These are phyloP conservation scores for Xylaria sp. DNA, from an alignment of 2,329 filamentous ascomycete species.

Conservation along the genomic window DNA sequence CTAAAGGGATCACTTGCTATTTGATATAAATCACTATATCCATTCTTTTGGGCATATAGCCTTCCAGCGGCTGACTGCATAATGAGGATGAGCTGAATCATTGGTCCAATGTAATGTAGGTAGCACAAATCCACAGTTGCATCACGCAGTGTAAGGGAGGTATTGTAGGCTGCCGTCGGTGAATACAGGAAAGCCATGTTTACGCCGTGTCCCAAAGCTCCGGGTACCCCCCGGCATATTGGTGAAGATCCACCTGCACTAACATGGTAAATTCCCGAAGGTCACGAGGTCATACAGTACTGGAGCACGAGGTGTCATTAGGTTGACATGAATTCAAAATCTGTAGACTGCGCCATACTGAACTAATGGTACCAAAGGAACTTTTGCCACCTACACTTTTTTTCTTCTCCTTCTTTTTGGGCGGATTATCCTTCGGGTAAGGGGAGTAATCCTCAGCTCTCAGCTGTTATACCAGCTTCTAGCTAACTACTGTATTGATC, in stretches of 20 bases:
- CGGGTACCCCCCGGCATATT: constrained; percentile 17
- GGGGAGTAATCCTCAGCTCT: neutral
- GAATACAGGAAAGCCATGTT: neutral
- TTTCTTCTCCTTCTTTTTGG: neutral
- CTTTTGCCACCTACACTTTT: constrained; percentile 11
- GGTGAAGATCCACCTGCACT: constrained; percentile 15
- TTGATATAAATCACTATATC: neutral
- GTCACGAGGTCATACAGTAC: constrained; percentile 16
- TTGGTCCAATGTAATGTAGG: neutral
- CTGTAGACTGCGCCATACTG: too few species aligned
- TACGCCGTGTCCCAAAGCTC: constrained; percentile 16
- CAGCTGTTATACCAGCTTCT: neutral
- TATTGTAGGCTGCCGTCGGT: constrained; percentile 1
- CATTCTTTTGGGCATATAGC: neutral
- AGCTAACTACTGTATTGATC: neutral
- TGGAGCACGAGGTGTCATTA: neutral
- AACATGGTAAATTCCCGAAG: constrained; percentile 26
- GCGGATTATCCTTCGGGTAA: neutral
- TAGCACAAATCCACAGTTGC: neutral
- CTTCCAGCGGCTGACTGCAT: neutral
- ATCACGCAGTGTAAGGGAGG: constrained; percentile 7
- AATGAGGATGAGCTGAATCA: neutral
- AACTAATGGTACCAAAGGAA: too few species aligned
- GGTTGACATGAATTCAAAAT: neutral
- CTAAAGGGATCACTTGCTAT: neutral